These are phyloP conservation scores for Malus hybrid DNA, from an alignment of 331 rosid species.

Conservation along the genomic window DNA sequence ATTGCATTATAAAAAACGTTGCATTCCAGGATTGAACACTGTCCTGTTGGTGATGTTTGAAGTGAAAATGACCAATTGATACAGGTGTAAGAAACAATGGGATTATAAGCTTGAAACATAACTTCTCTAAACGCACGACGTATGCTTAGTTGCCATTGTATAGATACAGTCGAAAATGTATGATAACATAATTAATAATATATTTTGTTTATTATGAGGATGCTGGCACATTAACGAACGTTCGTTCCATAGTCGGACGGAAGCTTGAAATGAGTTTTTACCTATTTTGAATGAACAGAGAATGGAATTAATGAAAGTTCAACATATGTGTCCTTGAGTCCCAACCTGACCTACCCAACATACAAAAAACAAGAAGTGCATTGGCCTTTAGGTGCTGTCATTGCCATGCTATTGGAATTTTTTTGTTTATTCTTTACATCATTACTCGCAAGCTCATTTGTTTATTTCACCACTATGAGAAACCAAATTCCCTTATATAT, in stretches of 20 bases:
- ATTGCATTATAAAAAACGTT: neutral
- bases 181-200: no score
- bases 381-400: neutral
- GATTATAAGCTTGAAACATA: no score
- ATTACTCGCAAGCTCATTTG: neutral
- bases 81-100: neutral
- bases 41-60: neutral
- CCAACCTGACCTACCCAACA: slow-evolving; percentile 5
- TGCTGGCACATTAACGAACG: no score
- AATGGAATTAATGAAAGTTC: neutral
- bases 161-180: no score
- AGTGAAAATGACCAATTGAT: neutral
- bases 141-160: no score
- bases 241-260: no score
- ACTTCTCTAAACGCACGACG: no score
- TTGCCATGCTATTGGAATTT: neutral
- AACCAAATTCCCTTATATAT: slow-evolving; percentile 10
- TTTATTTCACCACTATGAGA: slow-evolving; percentile 6
- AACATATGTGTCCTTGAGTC: slow-evolving; percentile 4
- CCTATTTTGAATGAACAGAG: neutral
- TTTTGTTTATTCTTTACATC: neutral
- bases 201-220: no score
- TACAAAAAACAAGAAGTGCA: neutral
- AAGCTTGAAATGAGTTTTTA: neutral
- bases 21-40: neutral